These are phyloP conservation scores for Leccinum pseudoinsigne DNA, from an alignment of 1,284 basidiomycete genomes.

Conservation along the genomic window DNA sequence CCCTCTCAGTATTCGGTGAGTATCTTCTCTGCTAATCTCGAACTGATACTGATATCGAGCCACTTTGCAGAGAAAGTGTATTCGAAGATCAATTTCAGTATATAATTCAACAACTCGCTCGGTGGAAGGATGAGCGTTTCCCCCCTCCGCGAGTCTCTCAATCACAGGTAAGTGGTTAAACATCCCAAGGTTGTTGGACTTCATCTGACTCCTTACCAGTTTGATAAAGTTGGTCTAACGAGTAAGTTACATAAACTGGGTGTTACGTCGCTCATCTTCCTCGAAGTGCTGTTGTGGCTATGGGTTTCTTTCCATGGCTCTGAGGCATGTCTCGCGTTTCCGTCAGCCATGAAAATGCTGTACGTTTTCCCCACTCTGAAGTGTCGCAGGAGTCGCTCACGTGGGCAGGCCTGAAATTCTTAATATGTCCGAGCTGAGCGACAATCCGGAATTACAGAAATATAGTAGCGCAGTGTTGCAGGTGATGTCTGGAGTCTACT, in stretches of 20 bases:
- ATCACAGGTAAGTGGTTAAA: conserved; percentile 51
- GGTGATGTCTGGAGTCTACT: conserved; percentile 67
- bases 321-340: conserved; percentile 68
- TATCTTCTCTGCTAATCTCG: neutral
- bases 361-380: conserved; percentile 40
- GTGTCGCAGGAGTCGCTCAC: conserved; percentile 9
- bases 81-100: conserved; percentile 57
- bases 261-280: conserved; percentile 15
- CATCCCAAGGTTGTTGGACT: neutral
- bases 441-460: conserved; percentile 69
- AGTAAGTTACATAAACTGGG: conserved; percentile 43
- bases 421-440: conserved; percentile 80
- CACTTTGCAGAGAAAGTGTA: conserved; percentile 46
- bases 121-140: conserved; percentile 75
- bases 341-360: conserved; percentile 77
- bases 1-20: conserved; percentile 63
- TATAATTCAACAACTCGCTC: conserved; percentile 58
- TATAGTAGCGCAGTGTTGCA: conserved; percentile 78
- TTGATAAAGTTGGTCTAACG: conserved; percentile 85
- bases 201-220: conserved; percentile 41
- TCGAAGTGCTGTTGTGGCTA: conserved; percentile 73
- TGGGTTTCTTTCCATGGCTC: conserved; percentile 72
- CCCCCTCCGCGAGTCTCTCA: conserved; percentile 81
- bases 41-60: conserved; percentile 4
- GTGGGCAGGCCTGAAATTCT: conserved; percentile 68